Conservation (phyloP, 2,329 filamentous ascomycete species). For the Microdochium trichocladiopsis region DNA sequence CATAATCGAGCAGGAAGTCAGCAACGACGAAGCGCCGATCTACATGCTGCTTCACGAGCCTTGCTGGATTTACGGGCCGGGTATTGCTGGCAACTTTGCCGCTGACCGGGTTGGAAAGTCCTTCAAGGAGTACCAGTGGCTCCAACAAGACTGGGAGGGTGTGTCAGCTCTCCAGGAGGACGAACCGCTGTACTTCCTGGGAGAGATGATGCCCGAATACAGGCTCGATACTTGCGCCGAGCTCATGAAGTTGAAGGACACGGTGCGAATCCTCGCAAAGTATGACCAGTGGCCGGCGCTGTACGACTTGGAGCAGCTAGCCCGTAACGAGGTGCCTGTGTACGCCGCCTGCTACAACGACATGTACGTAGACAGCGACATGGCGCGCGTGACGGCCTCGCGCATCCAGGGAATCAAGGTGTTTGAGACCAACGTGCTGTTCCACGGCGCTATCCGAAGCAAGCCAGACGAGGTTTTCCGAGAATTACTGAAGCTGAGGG, state of each 20-base stretch:
- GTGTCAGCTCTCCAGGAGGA: conserved; percentile 24
- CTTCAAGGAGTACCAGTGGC: conserved; percentile 43
- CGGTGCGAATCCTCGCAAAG: conserved; percentile 64
- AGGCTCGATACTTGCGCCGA: conserved; percentile 79
- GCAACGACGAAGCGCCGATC: conserved; percentile 71
- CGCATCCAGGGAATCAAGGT: conserved; percentile 72
- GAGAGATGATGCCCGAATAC: conserved; percentile 87
- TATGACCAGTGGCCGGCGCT: conserved; percentile 65
- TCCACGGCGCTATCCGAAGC: conserved; percentile 73
- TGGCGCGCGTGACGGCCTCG: conserved; percentile 66
- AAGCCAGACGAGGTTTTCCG: conserved; percentile 71
- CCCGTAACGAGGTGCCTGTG: conserved; percentile 73
- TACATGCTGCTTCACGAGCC: conserved; percentile 86
- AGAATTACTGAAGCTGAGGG: conserved; percentile 69
- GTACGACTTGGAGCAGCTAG: conserved; percentile 69
- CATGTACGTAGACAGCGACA: conserved; percentile 82
- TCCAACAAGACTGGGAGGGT: conserved; percentile 31
- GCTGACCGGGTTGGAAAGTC: conserved; percentile 55
- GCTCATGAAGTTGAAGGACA: conserved; percentile 59
- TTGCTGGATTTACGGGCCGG: conserved; percentile 69
- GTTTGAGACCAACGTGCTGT: conserved; percentile 79
- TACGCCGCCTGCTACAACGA: conserved; percentile 85
- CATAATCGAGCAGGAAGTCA: conserved; percentile 57
- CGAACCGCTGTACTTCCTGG: conserved; percentile 68
- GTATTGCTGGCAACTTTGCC: conserved; percentile 65